These are phyloP conservation scores for Aristolochia contorta DNA, from an alignment of 164 flowering plant genomes.

Conservation along the genomic window DNA sequence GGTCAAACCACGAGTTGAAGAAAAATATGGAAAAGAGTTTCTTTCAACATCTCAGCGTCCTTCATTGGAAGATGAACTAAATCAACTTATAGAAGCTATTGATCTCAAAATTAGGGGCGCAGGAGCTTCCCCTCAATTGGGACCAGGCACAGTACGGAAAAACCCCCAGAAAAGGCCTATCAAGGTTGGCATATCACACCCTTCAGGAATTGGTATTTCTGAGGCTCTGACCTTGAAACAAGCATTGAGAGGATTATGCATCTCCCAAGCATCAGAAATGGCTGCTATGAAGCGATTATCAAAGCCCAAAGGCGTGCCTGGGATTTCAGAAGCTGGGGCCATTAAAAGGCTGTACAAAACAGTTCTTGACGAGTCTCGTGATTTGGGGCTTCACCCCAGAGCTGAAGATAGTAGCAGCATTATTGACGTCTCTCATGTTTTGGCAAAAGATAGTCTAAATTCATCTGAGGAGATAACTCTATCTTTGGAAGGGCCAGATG, in stretches of 20 bases:
- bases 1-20: conserved; percentile 16
- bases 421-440: conserved; percentile 57
- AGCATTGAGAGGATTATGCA: conserved; percentile 78
- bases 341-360: conserved; percentile 47
- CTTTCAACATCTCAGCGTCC: conserved; percentile 18
- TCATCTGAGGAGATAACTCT: conserved; percentile 20
- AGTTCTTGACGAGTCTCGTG: conserved; percentile 44
- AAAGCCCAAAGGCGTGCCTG: conserved; percentile 35
- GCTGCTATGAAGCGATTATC: conserved; percentile 70
- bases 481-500: conserved; percentile 11
- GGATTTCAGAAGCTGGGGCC: conserved; percentile 49
- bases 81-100: conserved; percentile 52
- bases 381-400: conserved; percentile 24
- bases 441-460: conserved; percentile 24
- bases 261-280: conserved; percentile 91
- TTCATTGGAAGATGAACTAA: conserved; percentile 55
- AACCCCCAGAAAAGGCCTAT: conserved; percentile 64
- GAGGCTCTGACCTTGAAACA: conserved; percentile 73
- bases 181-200: conserved; percentile 36
- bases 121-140: conserved; percentile 16
- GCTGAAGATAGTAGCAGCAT: conserved; percentile 40
- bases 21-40: conserved; percentile 13
- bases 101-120: conserved; percentile 27
- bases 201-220: conserved; percentile 63
- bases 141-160: conserved; percentile 25